Conservation (phyloP, 768 basidiomycete genomes). For the Leccinum variicolor region DNA sequence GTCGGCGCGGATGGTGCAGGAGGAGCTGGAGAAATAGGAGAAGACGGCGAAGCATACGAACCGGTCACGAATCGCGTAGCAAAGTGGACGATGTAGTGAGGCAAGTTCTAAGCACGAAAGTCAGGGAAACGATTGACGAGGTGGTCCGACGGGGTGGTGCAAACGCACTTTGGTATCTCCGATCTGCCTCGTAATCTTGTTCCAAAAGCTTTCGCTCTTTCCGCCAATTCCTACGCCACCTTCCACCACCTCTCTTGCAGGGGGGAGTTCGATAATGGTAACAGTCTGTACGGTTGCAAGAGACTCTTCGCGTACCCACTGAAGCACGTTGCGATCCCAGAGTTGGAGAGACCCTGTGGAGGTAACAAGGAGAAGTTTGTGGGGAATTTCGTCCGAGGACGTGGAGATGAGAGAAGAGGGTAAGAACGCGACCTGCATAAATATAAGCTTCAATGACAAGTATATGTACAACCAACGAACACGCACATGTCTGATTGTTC, state of each 20-base stretch:
- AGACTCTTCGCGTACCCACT: slow-evolving; percentile 83
- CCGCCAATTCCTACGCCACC: slow-evolving; percentile 4
- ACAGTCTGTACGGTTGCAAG: slow-evolving; percentile 61
- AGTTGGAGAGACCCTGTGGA: slow-evolving; percentile 76
- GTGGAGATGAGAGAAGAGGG: slow-evolving; percentile 39
- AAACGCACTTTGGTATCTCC: slow-evolving; percentile 51
- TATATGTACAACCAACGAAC: neutral
- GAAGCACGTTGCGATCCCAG: slow-evolving; percentile 57
- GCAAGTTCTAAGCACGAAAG: slow-evolving; percentile 53
- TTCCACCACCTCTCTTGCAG: slow-evolving; percentile 33
- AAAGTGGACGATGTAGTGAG: slow-evolving; percentile 65
- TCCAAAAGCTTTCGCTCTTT: slow-evolving; percentile 43
- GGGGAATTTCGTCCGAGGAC: slow-evolving; percentile 35
- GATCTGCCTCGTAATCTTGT: slow-evolving; percentile 54
- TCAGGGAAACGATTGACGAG: neutral
- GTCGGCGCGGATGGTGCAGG: slow-evolving; percentile 2
- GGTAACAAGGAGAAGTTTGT: slow-evolving; percentile 53
- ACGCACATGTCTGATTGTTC: slow-evolving; percentile 64
- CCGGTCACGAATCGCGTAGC: slow-evolving; percentile 68
- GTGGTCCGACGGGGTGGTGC: neutral
- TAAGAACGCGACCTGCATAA: slow-evolving; percentile 45
- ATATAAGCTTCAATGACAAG: neutral
- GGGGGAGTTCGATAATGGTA: slow-evolving; percentile 77
- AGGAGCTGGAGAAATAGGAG: slow-evolving; percentile 25
- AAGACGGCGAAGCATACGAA: slow-evolving; percentile 51